Evolutionary conservation across 805 yeast genomes (phyloP).

Genomic region (Wickerhamomyces strasburgensis): DNA sequence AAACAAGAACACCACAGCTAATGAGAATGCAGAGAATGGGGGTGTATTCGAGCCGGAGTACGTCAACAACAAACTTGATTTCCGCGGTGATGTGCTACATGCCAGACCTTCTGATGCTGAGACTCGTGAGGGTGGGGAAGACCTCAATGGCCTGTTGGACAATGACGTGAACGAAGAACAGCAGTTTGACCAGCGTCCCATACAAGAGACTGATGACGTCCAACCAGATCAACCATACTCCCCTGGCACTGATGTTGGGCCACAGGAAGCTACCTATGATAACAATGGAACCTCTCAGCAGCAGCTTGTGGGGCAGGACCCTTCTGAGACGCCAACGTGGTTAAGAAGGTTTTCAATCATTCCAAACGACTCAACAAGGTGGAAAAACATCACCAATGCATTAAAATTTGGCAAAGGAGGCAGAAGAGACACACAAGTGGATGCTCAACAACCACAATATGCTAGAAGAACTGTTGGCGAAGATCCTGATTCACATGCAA

Average conservation of each 20-base stretch:
- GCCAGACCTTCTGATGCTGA: conserved; percentile 9
- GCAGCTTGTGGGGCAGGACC: neutral
- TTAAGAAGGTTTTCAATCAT: conserved; percentile 17
- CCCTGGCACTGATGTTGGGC: neutral
- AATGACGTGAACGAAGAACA: neutral
- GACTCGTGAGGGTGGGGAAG: conserved; percentile 1
- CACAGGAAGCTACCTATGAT: neutral
- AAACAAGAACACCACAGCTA: neutral
- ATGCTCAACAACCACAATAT: conserved; percentile 1
- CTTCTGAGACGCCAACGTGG: conserved; percentile 22
- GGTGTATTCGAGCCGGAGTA: conserved; percentile 13
- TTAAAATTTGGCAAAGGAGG: conserved; percentile 21
- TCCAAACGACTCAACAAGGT: conserved; percentile 15
- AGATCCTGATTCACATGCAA: conserved; percentile 22
- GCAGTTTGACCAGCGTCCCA: neutral
- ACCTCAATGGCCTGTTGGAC: neutral
- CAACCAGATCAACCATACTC: neutral
- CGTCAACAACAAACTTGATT: conserved; percentile 11
- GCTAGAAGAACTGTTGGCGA: conserved; percentile 5
- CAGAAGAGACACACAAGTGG: conserved; percentile 4
- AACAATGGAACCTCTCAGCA: neutral
- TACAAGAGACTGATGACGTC: neutral
- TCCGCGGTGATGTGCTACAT: conserved; percentile 10
- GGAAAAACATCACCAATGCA: conserved; percentile 26
- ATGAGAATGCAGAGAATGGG: conserved; percentile 2